Evolutionary conservation across 2,329 filamentous ascomycete genomes (phyloP), one percentile per base, ranked within the genome.

Genomic region (Colletotrichum kahawae): DNA sequence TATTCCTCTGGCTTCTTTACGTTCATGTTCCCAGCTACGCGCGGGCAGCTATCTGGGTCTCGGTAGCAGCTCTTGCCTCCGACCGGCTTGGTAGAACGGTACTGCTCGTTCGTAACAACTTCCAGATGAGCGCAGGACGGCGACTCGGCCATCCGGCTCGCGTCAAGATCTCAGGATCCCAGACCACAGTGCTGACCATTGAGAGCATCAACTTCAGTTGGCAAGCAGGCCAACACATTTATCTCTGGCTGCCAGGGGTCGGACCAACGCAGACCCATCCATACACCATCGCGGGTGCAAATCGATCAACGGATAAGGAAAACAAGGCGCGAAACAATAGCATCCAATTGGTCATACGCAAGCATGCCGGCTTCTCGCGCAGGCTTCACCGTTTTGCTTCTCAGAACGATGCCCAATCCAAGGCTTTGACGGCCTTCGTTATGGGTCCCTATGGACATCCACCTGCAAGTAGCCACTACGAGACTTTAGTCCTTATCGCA

Each of bases 1-100:
- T 92, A 24, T 89, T 95, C 79, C 83, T 94, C 36, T 93, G 90
- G 84, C 85, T 93, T 51, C 82, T 94, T 14, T 91, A 92, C 78
- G 83, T 88, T 43, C 93, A 95, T 80, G 88, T 93, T 6, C 93
- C 93, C 1, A 79, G 80, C 9, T 88, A 90, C 63, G 89, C 92
- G 7, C 86, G 84, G 34, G 91, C 91, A 79, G 91, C 93, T 71
- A 83, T 95, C 54, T 94, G 92, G 92, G 90, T 93, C 77, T 87
- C 92, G 18, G 85, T 94, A 21, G 90, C 88, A 2, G 87, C 93
- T 3, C 86, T 93, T 51, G 90, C 87, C 64, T 90, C 93, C 74
- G 93, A 95, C 78, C 88, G 92, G 5, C 83, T 87, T n/a, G 88
- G 88, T 70, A 87, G 91, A 68, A 81, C 87, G 77, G 78, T 82